Conservation (phyloP, 2,329 filamentous ascomycete species). For the Phaeosphaeriaceae sp. region DNA sequence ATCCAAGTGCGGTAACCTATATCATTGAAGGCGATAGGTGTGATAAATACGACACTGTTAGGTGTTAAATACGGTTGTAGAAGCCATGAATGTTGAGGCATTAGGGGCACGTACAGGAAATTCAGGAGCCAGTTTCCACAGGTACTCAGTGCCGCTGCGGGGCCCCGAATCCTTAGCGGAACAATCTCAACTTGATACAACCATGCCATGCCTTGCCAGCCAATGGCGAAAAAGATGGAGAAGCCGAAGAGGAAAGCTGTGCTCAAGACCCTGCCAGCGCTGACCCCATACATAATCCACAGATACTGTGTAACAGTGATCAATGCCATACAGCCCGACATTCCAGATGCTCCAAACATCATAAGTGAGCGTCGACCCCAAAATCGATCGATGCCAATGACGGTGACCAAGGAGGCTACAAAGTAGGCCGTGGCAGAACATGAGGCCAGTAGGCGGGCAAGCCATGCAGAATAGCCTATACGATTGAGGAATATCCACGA, state of each 20-base stretch:
- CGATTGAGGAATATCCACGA: constrained; percentile 59
- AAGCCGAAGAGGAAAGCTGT: constrained; percentile 83
- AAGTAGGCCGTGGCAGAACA: constrained; percentile 49
- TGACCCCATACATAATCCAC: constrained; percentile 23
- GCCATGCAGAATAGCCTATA: constrained; percentile 56
- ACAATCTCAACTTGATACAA: constrained; percentile 75
- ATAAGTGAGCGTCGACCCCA: constrained; percentile 44
- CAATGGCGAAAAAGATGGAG: constrained; percentile 88
- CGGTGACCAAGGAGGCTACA: constrained; percentile 44
- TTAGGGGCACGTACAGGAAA: constrained; percentile 47
- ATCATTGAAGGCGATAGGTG: constrained; percentile 63
- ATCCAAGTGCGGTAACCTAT: constrained; percentile 64
- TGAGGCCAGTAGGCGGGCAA: constrained; percentile 49
- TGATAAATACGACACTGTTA: constrained; percentile 68
- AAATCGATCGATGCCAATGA: constrained; percentile 46
- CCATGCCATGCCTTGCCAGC: constrained; percentile 76
- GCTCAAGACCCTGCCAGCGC: constrained; percentile 43
- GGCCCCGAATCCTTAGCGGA: constrained; percentile 84
- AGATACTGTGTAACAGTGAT: constrained; percentile 36
- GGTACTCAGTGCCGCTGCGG: constrained; percentile 84
- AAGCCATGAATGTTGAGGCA: neutral
- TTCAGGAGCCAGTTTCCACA: constrained; percentile 84
- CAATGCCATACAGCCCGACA: constrained; percentile 43
- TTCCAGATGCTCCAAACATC: constrained; percentile 45
- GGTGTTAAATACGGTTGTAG: constrained; percentile 39